Evolutionary conservation across 768 basidiomycete genomes (phyloP), one percentile per base, ranked within the genome.

Genomic region (Pisolithus albus): DNA sequence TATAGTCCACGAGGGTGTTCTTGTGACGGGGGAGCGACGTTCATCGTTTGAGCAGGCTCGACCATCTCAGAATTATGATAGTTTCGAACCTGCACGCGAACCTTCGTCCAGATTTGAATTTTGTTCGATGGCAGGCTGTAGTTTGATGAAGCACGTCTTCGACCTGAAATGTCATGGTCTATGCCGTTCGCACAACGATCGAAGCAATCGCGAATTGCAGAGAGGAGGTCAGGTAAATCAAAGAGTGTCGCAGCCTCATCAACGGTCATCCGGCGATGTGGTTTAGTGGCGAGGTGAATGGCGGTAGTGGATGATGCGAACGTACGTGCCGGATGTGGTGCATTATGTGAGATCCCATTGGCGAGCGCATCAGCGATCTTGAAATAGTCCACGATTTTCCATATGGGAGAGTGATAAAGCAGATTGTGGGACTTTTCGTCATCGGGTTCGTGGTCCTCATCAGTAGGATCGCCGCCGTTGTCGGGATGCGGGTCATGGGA

Each of bases 211-310:
- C 3, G 10, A 30, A 56, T 41, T 2, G 51, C 43, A 11, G 41
- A 9, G 8, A 15, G n/a, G n/a, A 56, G 51, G 24, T 56, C 48
- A 26, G 36, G 36, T 8, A 54, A 21, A 6, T 26, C 13, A 40
- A 45, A 53, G n/a, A 11, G 11, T 4, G 7, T 19, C 7, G 40
- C 26, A 21, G 46, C 49, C 36, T 55, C 46, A 18, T 42, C 18
- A 8, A 55, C 7, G 23, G 30, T 47, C 5, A 55, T 39, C 21
- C 19, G 19, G 11, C n/a, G 37, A 4, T 9, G 28, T 1, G 46
- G 49, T 24, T 55, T 55, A 8, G 26, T 48, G 21, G 41, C 32
- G 28, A 55, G 46, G 45, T 51, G 50, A 21, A 55, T 24, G 8
- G 45, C 21, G 28, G 50, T 55, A 4, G 39, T 55, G 5, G 36